Conservation (phyloP, 768 basidiomycete genomes). For the Lentinula sp. region DNA sequence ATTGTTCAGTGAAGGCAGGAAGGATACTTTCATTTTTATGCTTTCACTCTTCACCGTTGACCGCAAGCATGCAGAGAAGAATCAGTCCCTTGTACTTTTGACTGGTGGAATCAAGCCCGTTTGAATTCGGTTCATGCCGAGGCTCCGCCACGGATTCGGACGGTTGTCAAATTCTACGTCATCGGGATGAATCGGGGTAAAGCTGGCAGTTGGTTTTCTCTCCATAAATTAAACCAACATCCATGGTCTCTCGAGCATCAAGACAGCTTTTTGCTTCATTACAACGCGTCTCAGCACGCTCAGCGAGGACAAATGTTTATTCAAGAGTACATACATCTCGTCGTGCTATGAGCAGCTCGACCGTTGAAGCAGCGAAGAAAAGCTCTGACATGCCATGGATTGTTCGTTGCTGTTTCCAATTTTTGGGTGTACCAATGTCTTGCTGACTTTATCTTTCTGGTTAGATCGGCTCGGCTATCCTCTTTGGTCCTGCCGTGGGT, state of each 20-base stretch:
- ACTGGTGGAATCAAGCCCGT: too few species aligned
- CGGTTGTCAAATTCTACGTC: neutral
- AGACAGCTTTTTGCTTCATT: conserved; percentile 1
- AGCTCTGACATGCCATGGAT: conserved; percentile 8
- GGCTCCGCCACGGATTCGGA: neutral
- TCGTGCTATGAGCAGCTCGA: conserved; percentile 7
- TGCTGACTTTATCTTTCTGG: neutral
- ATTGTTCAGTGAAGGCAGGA: too few species aligned
- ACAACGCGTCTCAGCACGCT: conserved; percentile 1
- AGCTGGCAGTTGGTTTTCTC: neutral
- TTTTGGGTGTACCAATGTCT: too few species aligned
- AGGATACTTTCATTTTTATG: too few species aligned
- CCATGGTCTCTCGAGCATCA: conserved; percentile 2
- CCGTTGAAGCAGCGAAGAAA: conserved; percentile 3
- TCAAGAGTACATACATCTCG: conserved; percentile 3
- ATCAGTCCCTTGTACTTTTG: too few species aligned
- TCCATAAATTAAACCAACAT: neutral
- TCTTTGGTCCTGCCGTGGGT: conserved; percentile 9
- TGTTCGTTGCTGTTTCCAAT: neutral
- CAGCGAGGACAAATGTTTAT: neutral
- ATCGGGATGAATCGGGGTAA: neutral
- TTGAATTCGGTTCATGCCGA: too few species aligned
- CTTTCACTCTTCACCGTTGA: too few species aligned
- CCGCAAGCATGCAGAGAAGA: too few species aligned
- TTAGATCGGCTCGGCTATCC: conserved; percentile 8